Evolutionary conservation across 1,284 basidiomycete genomes (phyloP).

Genomic region (Tilletia walkeri): DNA sequence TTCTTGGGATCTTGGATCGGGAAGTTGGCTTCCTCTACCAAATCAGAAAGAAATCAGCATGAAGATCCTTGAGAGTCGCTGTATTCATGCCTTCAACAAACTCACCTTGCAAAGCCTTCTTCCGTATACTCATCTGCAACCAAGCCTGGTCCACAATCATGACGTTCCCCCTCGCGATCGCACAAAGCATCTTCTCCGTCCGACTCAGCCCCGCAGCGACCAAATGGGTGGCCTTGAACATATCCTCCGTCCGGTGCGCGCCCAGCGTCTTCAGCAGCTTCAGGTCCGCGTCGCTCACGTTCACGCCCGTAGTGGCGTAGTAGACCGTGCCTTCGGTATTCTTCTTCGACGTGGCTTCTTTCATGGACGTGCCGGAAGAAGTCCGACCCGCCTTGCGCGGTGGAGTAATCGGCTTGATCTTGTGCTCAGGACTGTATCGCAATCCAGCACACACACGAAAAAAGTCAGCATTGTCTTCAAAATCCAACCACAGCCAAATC

Average conservation of each 20-base stretch:
- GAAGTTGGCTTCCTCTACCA: slow-evolving; percentile 19
- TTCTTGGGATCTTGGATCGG: slow-evolving; percentile 24
- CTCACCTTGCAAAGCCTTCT: slow-evolving; percentile 17
- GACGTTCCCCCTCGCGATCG: slow-evolving; percentile 28
- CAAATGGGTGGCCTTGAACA: slow-evolving; percentile 25
- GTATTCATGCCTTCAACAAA: neutral
- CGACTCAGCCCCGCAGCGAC: slow-evolving; percentile 27
- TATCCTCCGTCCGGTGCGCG: slow-evolving; percentile 22
- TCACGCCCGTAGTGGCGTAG: slow-evolving; percentile 27
- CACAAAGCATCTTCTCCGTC: slow-evolving; percentile 34
- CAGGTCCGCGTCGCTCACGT: slow-evolving; percentile 18
- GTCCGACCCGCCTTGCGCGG: neutral
- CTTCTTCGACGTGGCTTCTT: neutral
- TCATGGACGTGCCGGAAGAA: neutral
- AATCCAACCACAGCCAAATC: too few relatives aligned
- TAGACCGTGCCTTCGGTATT: neutral
- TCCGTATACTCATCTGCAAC: slow-evolving; percentile 23
- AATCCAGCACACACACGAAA: too few relatives aligned
- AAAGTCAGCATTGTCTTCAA: too few relatives aligned
- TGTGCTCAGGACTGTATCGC: too few relatives aligned
- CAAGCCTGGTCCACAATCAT: slow-evolving; percentile 25
- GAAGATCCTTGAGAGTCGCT: neutral
- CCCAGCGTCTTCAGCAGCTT: slow-evolving; percentile 20
- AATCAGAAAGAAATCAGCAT: neutral
- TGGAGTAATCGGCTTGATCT: too few relatives aligned